Conservation (phyloP, 2,329 filamentous ascomycete species). For the Podosphaera aphanis region DNA sequence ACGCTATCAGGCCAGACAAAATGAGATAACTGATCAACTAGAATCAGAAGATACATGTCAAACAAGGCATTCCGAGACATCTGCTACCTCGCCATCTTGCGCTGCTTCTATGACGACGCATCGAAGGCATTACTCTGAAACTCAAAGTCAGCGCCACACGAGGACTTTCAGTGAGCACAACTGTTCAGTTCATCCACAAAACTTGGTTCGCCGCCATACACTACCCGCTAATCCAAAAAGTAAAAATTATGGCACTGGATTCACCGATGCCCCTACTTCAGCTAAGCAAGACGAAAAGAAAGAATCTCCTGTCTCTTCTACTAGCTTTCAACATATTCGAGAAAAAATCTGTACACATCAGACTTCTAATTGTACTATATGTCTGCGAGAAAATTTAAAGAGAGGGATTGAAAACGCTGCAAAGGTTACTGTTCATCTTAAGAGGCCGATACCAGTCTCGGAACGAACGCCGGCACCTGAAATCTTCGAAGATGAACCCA, state of each 20-base stretch:
- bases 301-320: conserved; percentile 24
- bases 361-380: conserved; percentile 32
- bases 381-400: conserved; percentile 25
- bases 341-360: conserved; percentile 30
- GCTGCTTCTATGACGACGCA: not conserved
- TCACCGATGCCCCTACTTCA: conserved; percentile 27
- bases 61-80: not conserved
- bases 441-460: conserved; percentile 33
- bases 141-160: not conserved
- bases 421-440: conserved; percentile 27
- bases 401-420: no score
- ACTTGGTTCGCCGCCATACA: conserved; percentile 3
- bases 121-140: not conserved
- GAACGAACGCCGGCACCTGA: conserved; percentile 16
- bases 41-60: conserved; percentile 2
- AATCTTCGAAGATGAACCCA: conserved; percentile 15
- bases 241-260: not conserved
- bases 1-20: not conserved
- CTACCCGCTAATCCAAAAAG: not conserved
- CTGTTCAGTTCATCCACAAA: conserved; percentile 6
- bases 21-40: not conserved
- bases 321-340: conserved; percentile 27
- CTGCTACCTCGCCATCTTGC: not conserved
- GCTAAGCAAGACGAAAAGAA: conserved; percentile 23
- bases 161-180: conserved; percentile 1